Evolutionary conservation across 345 rosid genomes (phyloP), one percentile per base, ranked within the genome.

Genomic region (Populus alba): DNA sequence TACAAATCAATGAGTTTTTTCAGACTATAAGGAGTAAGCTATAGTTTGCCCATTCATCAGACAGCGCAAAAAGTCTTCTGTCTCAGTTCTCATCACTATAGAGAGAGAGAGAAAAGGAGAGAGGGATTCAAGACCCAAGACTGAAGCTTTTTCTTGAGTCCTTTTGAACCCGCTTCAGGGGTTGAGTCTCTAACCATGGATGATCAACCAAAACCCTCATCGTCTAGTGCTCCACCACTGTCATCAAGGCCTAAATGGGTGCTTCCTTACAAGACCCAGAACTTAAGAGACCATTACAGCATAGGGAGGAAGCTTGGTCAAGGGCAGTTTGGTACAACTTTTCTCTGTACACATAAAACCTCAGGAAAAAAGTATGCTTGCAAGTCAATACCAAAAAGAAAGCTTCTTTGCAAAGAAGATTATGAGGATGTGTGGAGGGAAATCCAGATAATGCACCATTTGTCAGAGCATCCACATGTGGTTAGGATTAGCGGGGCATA

Each of bases 371-470:
- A 72, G 55, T 92, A 79, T 22, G 97, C 97, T 73, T 92, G 97
- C 90, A 92, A 92, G 83, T 78, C 97, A 41, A 91, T 92, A 85
- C 90, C 97, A 15, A 92, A 91, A 75, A 82, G 94, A 68, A 92
- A 91, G 83, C 94, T 92, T 57, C 33, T 92, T 70, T 89, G 91
- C 51, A 87, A 84, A 29, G 94, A 92, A 59, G 97, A 92, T 61
- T 90, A 86, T 67, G 94, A 92, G 7, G 95, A 92, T 67, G 97
- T 91, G 75, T 82, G 90, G 91, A 88, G 92, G 53, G 97, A 92
- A 87, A 91, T 92, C 84, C 97, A 91, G 87, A 92, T 92, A 86
- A 89, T 92, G 94, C 97, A 92, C 85, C 97, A 92, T 51, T 77
- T 92, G 33, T 90, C 95, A 0, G 97, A 89, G 85, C 87, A 83